Percentiles rank a stretch among this genome's conserved stretches.
Evolutionary conservation across 495 filamentous ascomycete species (phyloP).

Genomic region (Penicillium canariense): DNA sequence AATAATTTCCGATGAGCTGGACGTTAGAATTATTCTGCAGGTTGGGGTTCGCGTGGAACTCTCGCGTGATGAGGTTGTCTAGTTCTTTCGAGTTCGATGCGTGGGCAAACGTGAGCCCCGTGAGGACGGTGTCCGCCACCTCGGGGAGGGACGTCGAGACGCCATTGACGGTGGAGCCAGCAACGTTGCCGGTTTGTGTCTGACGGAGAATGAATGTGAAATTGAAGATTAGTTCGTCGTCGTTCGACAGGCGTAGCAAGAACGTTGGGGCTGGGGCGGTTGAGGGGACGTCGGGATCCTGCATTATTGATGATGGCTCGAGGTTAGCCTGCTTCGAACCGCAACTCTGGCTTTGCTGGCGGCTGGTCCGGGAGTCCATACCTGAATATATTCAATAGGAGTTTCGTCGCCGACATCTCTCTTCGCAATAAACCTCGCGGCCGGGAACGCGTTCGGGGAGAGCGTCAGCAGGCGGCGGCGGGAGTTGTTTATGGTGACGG

Average conservation of each 20-base stretch:
- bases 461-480: constrained; percentile 73
- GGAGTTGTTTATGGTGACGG: constrained; percentile 74
- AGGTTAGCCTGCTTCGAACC: neutral
- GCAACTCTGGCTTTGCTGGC: neutral
- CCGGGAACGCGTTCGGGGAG: constrained; percentile 85
- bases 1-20: constrained; percentile 82
- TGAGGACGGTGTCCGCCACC: constrained; percentile 70
- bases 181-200: constrained; percentile 44
- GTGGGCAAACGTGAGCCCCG: constrained; percentile 88
- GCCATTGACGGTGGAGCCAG: constrained; percentile 48
- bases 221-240: constrained; percentile 86
- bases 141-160: constrained; percentile 47
- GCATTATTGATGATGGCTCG: constrained; percentile 2
- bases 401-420: constrained; percentile 71
- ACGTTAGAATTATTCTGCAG: constrained; percentile 97
- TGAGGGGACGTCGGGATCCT: constrained; percentile 76
- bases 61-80: constrained; percentile 87
- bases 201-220: constrained; percentile 90
- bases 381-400: constrained; percentile 89
- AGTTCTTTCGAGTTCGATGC: constrained; percentile 81
- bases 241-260: constrained; percentile 81
- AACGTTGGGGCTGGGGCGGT: constrained; percentile 62
- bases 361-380: constrained; percentile 33
- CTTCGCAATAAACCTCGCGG: constrained; percentile 72
- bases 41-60: constrained; percentile 97